Conservation (phyloP, 1,284 basidiomycete species). For the Tilletiaria anomala region DNA sequence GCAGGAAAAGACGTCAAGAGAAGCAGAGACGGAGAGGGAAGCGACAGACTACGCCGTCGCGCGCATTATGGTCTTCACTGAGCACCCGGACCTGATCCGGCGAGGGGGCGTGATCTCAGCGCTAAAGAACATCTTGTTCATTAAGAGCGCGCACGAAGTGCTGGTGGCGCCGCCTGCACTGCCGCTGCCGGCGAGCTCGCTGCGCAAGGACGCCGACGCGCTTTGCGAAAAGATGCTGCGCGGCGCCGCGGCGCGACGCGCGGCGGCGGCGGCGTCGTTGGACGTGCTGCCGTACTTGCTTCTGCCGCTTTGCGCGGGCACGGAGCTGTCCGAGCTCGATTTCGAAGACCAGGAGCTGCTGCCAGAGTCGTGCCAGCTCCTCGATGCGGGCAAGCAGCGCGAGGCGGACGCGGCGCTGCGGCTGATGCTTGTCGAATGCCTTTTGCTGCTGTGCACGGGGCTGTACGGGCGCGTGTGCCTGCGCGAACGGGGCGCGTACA, state of each 20-base stretch:
- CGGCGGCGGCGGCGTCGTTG: conserved; percentile 22
- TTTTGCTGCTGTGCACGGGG: conserved; percentile 76
- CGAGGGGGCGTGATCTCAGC: conserved; percentile 36
- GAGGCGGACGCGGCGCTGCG: conserved; percentile 68
- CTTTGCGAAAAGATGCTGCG: conserved; percentile 8
- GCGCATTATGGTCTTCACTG: conserved; percentile 34
- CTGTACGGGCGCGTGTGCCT: conserved; percentile 71
- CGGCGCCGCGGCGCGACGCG: conserved; percentile 13
- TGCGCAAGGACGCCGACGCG: background rate
- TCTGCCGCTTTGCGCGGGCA: conserved; percentile 79
- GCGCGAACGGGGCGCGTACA: conserved; percentile 69
- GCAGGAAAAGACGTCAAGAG: background rate
- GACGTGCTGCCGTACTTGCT: conserved; percentile 48
- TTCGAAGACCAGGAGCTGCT: conserved; percentile 73
- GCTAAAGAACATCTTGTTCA: conserved; percentile 35
- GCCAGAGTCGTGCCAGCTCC: conserved; percentile 69
- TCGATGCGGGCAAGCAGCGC: conserved; percentile 67
- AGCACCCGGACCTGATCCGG: conserved; percentile 37
- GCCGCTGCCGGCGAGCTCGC: background rate
- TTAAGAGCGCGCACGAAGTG: conserved; percentile 30
- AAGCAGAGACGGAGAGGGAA: background rate
- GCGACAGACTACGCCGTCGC: conserved; percentile 32
- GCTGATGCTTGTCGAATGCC: conserved; percentile 70
- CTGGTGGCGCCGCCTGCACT: conserved; percentile 24
- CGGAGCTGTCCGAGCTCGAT: conserved; percentile 47